Evolutionary conservation across 345 rosid species (phyloP), one percentile per base, ranked within the genome.

Genomic region (Tarenaya hassleriana): DNA sequence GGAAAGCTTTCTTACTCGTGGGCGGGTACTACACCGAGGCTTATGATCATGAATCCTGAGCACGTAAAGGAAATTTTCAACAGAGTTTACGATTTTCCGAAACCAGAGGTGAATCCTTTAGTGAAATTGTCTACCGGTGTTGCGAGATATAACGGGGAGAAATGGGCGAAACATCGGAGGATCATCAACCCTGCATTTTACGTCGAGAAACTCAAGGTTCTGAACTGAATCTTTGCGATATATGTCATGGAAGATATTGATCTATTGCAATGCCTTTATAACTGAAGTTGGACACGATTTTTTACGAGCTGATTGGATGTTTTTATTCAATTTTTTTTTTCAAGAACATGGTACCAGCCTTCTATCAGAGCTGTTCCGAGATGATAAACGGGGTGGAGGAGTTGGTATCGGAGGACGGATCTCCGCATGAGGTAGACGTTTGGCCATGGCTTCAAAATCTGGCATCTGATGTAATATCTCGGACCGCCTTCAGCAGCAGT

Each of bases 151-250:
- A 73, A 74, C 17, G 77, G 74, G 14, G 59, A 67, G 17, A 64
- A 67, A 60, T 75, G 83, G 80, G 68, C 48, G 4, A 59, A 58
- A 46, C 70, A 64, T 27, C 50, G 78, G 46, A 75, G 34, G 61
- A 64, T 75, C 17, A 55, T 78, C 61, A 75, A 69, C 20, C 76
- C 76, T 6, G 74, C 78, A 18, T 77, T 73, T 33, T 76, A 68
- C 33, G 32, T 50, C 10, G 70, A 65, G 29, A 73, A 64, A 59
- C 49, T 75, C 12, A 75, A 75, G 76, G 73, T 75, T 35, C 17
- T 17, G 18, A 34, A 47, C 14, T 31, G n/a, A n/a, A n/a, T n/a
- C n/a, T n/a, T n/a, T n/a, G n/a, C n/a, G n/a, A n/a, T n/a, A n/a
- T n/a, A n/a, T n/a, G n/a, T n/a, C n/a, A n/a, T n/a, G n/a, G n/a